Evolutionary conservation across 495 filamentous ascomycete species (phyloP).

Genomic region (Bathelium albidoporum): DNA sequence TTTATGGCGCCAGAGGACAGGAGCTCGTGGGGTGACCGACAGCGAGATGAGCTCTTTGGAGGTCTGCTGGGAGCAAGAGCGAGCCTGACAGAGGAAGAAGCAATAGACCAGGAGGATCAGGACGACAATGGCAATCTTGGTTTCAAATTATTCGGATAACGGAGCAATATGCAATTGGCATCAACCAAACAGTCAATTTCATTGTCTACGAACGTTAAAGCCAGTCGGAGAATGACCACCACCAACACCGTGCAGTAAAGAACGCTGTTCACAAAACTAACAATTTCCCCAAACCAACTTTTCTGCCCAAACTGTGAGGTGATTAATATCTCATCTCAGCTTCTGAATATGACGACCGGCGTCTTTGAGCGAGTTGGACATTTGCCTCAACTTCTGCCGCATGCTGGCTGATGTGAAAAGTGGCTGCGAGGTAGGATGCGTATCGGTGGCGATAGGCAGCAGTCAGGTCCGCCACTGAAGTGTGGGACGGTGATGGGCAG

Average conservation of each 20-base stretch:
- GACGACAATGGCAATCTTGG: conserved; percentile 44
- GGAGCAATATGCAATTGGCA: too few relatives aligned
- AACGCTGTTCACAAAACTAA: not conserved
- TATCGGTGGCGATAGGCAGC: not conserved
- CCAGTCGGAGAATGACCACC: not conserved
- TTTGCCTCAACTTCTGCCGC: not conserved
- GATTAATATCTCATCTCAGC: not conserved
- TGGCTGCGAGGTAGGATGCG: not conserved
- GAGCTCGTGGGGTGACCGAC: conserved; percentile 61
- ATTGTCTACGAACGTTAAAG: not conserved
- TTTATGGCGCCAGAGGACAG: conserved; percentile 93
- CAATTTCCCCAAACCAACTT: not conserved
- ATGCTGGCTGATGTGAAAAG: not conserved
- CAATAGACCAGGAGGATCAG: conserved; percentile 39
- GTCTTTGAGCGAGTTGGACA: not conserved
- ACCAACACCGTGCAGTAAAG: not conserved
- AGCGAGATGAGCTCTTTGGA: conserved; percentile 79
- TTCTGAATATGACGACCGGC: not conserved
- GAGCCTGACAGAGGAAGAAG: conserved; percentile 58
- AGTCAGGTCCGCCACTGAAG: not conserved
- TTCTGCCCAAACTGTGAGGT: not conserved
- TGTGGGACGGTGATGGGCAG: not conserved
- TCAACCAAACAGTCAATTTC: too few relatives aligned
- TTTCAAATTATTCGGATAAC: conserved; percentile 29
- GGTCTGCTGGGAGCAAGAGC: conserved; percentile 76